phyloP scores from a whole-genome alignment of 2,329 filamentous ascomycete genomes.

The Penicillium capsulatum region DNA sequence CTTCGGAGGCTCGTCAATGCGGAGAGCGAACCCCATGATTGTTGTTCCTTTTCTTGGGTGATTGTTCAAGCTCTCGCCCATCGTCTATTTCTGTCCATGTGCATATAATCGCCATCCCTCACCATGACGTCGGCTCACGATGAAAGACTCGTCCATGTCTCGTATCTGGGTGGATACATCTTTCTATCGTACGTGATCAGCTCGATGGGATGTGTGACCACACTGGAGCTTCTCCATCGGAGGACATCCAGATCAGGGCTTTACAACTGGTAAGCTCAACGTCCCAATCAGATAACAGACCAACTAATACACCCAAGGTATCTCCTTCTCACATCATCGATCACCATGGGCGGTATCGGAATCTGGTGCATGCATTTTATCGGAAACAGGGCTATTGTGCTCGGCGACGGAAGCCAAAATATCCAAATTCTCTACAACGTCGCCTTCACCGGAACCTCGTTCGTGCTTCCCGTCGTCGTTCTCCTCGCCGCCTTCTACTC shows the following conservation, averaged over 20 bases:
- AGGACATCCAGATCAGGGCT: constrained; percentile 64
- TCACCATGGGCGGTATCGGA: constrained; percentile 69
- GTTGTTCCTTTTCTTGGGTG: too few relatives aligned
- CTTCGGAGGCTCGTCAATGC: too few relatives aligned
- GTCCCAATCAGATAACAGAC: neutral
- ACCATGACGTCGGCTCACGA: constrained; percentile 8
- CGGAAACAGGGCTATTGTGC: constrained; percentile 71
- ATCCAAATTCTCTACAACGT: constrained; percentile 71
- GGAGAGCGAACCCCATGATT: too few relatives aligned
- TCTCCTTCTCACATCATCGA: constrained; percentile 59
- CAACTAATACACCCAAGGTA: constrained; percentile 44
- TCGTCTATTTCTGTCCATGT: too few relatives aligned
- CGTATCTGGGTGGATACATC: constrained; percentile 58
- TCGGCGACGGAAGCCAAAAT: constrained; percentile 58
- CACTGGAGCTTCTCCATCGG: constrained; percentile 75
- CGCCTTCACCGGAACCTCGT: constrained; percentile 69
- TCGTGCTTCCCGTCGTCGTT: constrained; percentile 73
- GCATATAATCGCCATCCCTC: too few relatives aligned
- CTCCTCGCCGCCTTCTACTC: constrained; percentile 68
- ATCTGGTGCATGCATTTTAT: constrained; percentile 83
- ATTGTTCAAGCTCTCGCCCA: too few relatives aligned
- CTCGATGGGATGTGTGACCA: constrained; percentile 70
- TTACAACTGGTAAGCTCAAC: constrained; percentile 62
- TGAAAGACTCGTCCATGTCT: constrained; percentile 14
- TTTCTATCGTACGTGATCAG: constrained; percentile 66